These are phyloP conservation scores for Starmerella bombicola DNA, from an alignment of 805 yeast species.

Conservation along the genomic window DNA sequence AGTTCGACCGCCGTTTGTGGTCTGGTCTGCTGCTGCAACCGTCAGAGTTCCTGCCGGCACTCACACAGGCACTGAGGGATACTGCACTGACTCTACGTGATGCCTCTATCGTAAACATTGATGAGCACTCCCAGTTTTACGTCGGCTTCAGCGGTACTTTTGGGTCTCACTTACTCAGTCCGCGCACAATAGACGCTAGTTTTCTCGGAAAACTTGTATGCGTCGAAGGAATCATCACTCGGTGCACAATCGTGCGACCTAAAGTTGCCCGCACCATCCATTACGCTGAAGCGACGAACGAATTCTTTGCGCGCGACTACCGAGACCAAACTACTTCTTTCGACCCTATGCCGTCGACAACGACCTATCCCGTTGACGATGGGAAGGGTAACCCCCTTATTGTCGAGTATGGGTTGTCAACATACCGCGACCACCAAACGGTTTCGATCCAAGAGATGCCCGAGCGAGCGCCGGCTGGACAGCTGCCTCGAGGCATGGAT, in stretches of 20 bases:
- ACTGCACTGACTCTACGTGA: slow-evolving; percentile 63
- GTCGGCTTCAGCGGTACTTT: slow-evolving; percentile 81
- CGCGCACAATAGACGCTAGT: slow-evolving; percentile 69
- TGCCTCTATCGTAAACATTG: slow-evolving; percentile 42
- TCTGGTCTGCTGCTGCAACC: slow-evolving; percentile 62
- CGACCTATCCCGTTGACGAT: slow-evolving; percentile 86
- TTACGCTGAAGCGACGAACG: slow-evolving; percentile 70
- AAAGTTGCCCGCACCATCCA: slow-evolving; percentile 85
- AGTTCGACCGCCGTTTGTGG: slow-evolving; percentile 70
- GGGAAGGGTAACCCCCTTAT: slow-evolving; percentile 75
- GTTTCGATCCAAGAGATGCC: slow-evolving; percentile 95
- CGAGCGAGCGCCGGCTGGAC: slow-evolving; percentile 95
- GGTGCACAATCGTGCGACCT: slow-evolving; percentile 87
- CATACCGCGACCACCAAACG: slow-evolving; percentile 88
- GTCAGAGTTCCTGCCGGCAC: slow-evolving; percentile 76
- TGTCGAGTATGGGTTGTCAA: slow-evolving; percentile 86
- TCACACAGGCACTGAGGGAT: slow-evolving; percentile 74
- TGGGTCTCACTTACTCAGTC: slow-evolving; percentile 76
- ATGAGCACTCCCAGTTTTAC: slow-evolving; percentile 52
- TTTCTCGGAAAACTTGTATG: slow-evolving; percentile 72
- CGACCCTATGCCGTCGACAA: slow-evolving; percentile 69
- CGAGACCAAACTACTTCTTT: slow-evolving; percentile 86
- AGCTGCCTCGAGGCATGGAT: slow-evolving; percentile 85
- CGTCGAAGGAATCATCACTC: slow-evolving; percentile 88
- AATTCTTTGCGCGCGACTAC: slow-evolving; percentile 83